Evolutionary conservation across 2,329 filamentous ascomycete species (phyloP).

Genomic region (Cryphonectria carpinicola): DNA sequence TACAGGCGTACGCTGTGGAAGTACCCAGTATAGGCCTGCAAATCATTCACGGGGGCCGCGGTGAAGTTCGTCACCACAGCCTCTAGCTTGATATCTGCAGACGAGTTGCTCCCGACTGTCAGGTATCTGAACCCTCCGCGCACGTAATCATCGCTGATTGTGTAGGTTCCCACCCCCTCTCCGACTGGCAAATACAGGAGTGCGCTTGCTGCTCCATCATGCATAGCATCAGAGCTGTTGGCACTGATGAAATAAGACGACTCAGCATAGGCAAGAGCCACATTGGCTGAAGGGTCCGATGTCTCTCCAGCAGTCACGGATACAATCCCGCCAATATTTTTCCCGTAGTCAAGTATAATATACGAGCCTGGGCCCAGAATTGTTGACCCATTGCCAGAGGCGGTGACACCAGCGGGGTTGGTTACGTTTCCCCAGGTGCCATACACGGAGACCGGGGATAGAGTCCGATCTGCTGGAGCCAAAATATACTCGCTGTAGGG

Average conservation of each 20-base stretch:
- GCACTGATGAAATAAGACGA: conserved; percentile 13
- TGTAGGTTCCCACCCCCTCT: conserved; percentile 11
- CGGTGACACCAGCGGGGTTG: conserved; percentile 6
- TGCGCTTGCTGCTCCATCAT: not conserved
- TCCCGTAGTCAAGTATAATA: conserved; percentile 29
- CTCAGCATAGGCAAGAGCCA: conserved; percentile 13
- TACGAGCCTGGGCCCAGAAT: conserved; percentile 25
- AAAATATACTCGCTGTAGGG: conserved; percentile 15
- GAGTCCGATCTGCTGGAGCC: conserved; percentile 6
- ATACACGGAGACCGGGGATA: conserved; percentile 11
- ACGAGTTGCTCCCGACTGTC: conserved; percentile 43
- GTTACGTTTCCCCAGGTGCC: conserved; percentile 1
- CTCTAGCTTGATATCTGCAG: conserved; percentile 42
- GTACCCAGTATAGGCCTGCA: conserved; percentile 38
- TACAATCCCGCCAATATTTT: conserved; percentile 14
- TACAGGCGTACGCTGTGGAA: conserved; percentile 39
- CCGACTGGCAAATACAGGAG: conserved; percentile 8
- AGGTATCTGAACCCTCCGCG: conserved; percentile 52
- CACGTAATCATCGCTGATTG: conserved; percentile 35
- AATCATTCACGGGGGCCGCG: conserved; percentile 36
- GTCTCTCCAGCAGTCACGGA: not conserved
- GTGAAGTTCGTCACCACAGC: conserved; percentile 47
- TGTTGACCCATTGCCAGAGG: not conserved
- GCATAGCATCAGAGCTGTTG: conserved; percentile 11
- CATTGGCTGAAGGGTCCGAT: not conserved